Percentiles rank a stretch among this genome's conserved stretches.
Conservation (phyloP, 2,329 filamentous ascomycete species). For the Pseudogymnoascus sp. region DNA sequence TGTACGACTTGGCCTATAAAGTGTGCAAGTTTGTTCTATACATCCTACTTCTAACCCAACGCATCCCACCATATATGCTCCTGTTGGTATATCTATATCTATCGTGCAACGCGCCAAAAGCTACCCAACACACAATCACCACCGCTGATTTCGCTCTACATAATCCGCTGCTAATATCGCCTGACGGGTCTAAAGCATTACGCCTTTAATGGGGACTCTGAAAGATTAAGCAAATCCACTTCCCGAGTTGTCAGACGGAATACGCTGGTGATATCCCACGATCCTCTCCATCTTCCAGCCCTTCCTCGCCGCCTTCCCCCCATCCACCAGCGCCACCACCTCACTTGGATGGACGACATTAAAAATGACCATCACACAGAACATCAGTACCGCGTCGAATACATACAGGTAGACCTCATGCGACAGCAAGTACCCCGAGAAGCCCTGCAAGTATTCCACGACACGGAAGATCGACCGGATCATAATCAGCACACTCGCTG, state of each 20-base stretch:
- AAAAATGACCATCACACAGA: slow-evolving; percentile 31
- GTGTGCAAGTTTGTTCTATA: too few species aligned
- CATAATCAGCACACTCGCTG: slow-evolving; percentile 35
- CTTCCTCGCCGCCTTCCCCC: not conserved
- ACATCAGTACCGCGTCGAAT: slow-evolving; percentile 38
- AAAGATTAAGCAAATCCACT: not conserved
- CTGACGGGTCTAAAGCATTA: not conserved
- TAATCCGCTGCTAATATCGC: not conserved
- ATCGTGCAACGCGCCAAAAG: not conserved
- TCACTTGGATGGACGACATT: slow-evolving; percentile 30
- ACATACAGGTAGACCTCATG: slow-evolving; percentile 38
- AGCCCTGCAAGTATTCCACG: slow-evolving; percentile 38
- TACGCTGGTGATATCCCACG: not conserved
- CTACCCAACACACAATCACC: not conserved
- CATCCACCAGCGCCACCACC: slow-evolving; percentile 14
- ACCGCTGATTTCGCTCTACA: not conserved
- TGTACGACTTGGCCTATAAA: too few species aligned
- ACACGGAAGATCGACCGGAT: slow-evolving; percentile 38
- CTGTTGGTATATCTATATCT: not conserved
- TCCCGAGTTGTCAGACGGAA: not conserved
- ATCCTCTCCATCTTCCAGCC: not conserved
- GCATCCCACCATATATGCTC: too few species aligned
- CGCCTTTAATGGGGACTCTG: not conserved
- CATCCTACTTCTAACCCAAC: too few species aligned
- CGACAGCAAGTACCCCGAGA: slow-evolving; percentile 34